Evolutionary conservation across 1,139 yeast genomes (phyloP), one percentile per base, ranked within the genome.

Genomic region (Suhomyces coccinellae): DNA sequence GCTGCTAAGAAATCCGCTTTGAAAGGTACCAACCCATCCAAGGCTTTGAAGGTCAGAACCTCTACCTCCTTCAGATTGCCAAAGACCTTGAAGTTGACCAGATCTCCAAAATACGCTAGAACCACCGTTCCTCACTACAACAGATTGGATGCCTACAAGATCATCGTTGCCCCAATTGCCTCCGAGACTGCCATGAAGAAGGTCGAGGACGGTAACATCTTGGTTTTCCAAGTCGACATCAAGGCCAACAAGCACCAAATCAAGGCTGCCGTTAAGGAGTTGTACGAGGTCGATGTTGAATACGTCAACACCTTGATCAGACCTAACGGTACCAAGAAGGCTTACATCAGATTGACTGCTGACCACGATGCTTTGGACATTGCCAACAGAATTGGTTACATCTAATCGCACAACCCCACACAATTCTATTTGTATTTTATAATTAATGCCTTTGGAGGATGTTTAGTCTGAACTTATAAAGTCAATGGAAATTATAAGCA

Each of bases 301-400:
- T 83, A 88, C 79, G 91, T 93, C 69, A 89, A 93, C 93, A 93
- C 98, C 66, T 83, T 91, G 77, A 78, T 93, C 69, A 88, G 96
- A 82, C 97, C 99, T 73, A 91, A 93, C 77, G 99, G 99, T 78
- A 87, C 97, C 81, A 93, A 93, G 89, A 95, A 95, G 86, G 99
- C 99, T 71, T 93, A 87, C 83, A 93, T 93, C 75, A 90, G 96
- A 82, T 87, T 93, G 75, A 90, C 98, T 70, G 95, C 97, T 74
- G 99, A 95, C 79, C 88, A 86, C 83, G 99, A 93, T 80, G 99
- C 99, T 75, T 87, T 95, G 76, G 99, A 93, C 77, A 91, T 93
- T 77, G 99, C 99, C 76, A 91, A 91, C 96, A 90, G 95, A 82
- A 93, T 91, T 73, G 98, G 98, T 80, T 90, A 90, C 93, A 86